Percentiles rank a stretch among this genome's conserved stretches.
Conservation (phyloP, 106 monocot genomes). For the Dendrobium officinale region DNA sequence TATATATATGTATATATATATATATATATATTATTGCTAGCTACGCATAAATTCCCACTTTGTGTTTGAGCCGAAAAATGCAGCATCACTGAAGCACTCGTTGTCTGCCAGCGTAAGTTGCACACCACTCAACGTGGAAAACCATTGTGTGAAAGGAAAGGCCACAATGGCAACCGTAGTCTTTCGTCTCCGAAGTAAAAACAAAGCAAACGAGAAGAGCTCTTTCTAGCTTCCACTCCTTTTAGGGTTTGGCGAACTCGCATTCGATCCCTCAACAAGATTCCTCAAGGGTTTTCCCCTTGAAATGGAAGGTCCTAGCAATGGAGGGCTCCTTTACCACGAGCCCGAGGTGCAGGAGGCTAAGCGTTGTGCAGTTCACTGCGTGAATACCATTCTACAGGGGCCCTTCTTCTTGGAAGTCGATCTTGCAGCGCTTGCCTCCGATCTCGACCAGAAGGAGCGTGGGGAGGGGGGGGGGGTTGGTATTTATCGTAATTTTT, state of each 20-base stretch:
- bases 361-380: conserved; percentile 95
- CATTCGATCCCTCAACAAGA: background rate
- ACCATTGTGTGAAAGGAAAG: background rate
- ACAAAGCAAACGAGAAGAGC: background rate
- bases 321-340: conserved; percentile 93
- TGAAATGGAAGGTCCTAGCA: conserved; percentile 39
- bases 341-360: conserved; percentile 96
- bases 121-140: background rate
- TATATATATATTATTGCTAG: no score
- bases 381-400: conserved; percentile 87
- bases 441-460: conserved; percentile 79
- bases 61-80: no score
- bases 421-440: conserved; percentile 78
- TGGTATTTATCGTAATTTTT: background rate
- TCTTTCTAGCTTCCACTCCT: background rate
- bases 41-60: no score
- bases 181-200: background rate
- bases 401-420: conserved; percentile 92
- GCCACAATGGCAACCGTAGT: background rate
- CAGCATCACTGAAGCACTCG: background rate
- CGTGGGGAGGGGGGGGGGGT: no score
- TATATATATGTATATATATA: no score
- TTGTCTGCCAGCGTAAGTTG: background rate
- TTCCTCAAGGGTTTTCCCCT: background rate
- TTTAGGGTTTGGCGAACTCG: background rate